A percentile compares a stretch with the other conserved stretches of the same genome.
These are phyloP conservation scores for Parmales sp. DNA, from an alignment of 108 stramenopile species.

Conservation along the genomic window DNA sequence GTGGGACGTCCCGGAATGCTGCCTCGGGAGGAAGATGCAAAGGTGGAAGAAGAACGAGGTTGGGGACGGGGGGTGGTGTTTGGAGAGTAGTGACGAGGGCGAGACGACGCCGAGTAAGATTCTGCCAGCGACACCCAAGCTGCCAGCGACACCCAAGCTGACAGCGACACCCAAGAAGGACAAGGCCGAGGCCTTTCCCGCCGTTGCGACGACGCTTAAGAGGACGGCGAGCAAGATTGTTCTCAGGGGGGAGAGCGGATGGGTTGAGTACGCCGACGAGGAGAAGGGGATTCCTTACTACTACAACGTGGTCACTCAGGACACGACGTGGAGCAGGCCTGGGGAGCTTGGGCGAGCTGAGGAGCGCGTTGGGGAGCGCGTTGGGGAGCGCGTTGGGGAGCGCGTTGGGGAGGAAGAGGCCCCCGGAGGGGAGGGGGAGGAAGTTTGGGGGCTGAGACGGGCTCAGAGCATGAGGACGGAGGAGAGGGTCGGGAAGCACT, in stretches of 20 bases:
- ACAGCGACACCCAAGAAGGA: background rate
- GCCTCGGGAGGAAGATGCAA: background rate
- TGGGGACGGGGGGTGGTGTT: background rate
- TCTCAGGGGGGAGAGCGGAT: background rate
- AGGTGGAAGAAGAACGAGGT: background rate
- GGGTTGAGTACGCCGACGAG: conserved; percentile 5
- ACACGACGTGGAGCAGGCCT: background rate
- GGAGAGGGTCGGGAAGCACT: no score
- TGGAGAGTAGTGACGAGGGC: background rate
- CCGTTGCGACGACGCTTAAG: background rate
- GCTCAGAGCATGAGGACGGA: background rate
- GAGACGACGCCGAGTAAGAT: background rate
- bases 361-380: no score
- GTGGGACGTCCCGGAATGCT: background rate
- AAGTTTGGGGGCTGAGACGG: no score
- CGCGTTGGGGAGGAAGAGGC: background rate
- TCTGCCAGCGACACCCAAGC: background rate
- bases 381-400: no score
- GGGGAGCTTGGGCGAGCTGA: background rate
- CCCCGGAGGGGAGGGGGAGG: background rate
- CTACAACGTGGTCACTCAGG: background rate
- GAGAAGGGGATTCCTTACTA: background rate
- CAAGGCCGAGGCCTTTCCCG: background rate
- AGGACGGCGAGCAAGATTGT: conserved; percentile 1
- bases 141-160: background rate